These are phyloP conservation scores for Annulohypoxylon truncatum DNA, from an alignment of 2,329 filamentous ascomycete species.

Conservation along the genomic window DNA sequence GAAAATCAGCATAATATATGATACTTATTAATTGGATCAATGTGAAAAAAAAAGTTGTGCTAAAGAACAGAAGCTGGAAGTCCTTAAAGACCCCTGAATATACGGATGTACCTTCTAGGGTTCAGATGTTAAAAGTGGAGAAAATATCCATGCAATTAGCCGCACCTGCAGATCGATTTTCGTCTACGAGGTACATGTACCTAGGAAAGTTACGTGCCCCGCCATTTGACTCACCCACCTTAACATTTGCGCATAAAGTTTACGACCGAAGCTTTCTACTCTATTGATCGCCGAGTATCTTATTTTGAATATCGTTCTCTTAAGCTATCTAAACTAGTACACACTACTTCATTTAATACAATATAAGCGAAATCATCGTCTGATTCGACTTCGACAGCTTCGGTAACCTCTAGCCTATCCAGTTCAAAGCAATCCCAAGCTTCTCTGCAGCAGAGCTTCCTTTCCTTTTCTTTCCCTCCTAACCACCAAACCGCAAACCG, in stretches of 20 bases:
- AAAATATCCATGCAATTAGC: constrained; percentile 26
- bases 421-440: not conserved
- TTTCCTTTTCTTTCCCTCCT: not conserved
- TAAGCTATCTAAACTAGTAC: no score
- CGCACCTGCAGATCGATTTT: constrained; percentile 30
- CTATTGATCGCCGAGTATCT: not conserved
- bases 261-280: not conserved
- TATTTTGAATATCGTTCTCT: not conserved
- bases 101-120: constrained; percentile 9
- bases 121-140: constrained; percentile 27
- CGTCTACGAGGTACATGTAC: constrained; percentile 8
- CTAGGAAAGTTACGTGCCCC: constrained; percentile 33
- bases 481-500: not conserved
- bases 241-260: constrained; percentile 14
- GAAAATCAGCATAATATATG: not conserved
- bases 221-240: constrained; percentile 39
- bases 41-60: no score
- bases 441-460: not conserved
- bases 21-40: not conserved
- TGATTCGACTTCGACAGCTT: not conserved
- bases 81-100: constrained; percentile 9
- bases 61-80: not conserved
- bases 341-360: no score
- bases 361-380: not conserved
- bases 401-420: not conserved